phyloP scores from a whole-genome alignment of 805 yeast genomes.

The Yarrowia bubula region DNA sequence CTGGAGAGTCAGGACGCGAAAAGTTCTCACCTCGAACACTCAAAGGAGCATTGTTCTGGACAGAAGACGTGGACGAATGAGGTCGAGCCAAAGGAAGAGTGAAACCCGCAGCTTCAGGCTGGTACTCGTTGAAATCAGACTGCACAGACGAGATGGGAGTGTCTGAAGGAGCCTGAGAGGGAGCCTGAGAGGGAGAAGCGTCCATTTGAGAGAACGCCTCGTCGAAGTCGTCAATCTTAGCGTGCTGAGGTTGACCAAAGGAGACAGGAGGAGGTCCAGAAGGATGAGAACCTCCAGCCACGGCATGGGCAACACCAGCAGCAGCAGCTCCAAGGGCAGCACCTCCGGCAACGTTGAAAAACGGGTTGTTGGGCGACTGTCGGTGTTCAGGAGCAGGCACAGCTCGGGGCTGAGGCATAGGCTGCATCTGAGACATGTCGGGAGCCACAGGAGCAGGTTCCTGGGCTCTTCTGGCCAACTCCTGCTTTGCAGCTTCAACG shows the following conservation, averaged over 20 bases:
- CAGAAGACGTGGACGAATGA: slow-evolving; percentile 82
- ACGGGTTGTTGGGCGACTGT: slow-evolving; percentile 22
- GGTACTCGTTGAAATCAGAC: slow-evolving; percentile 33
- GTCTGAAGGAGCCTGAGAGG: slow-evolving; percentile 34
- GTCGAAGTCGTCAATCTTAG: slow-evolving; percentile 30
- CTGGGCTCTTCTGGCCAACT: slow-evolving; percentile 44
- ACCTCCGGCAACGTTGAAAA: slow-evolving; percentile 17
- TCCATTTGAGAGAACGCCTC: slow-evolving; percentile 33
- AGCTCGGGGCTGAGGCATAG: slow-evolving; percentile 33
- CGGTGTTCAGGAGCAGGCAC: slow-evolving; percentile 29
- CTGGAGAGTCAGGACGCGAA: slow-evolving; percentile 45
- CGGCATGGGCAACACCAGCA: slow-evolving; percentile 33
- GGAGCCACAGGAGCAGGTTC: slow-evolving; percentile 32
- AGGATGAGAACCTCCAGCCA: neutral
- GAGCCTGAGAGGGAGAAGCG: slow-evolving; percentile 34
- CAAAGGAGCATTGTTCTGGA: slow-evolving; percentile 86
- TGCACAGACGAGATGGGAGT: slow-evolving; percentile 38
- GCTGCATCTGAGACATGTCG: neutral
- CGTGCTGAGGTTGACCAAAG: slow-evolving; percentile 1
- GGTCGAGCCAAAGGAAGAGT: slow-evolving; percentile 58
- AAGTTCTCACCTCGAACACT: slow-evolving; percentile 72
- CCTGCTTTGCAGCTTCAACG: slow-evolving; percentile 44
- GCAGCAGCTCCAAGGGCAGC: slow-evolving; percentile 31
- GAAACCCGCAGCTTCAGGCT: slow-evolving; percentile 33
- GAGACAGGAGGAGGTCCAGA: slow-evolving; percentile 35